A percentile compares a stretch with the other conserved stretches of the same genome.
These are phyloP conservation scores for Agrocybe chaxingu DNA, from an alignment of 768 basidiomycete species.

Conservation along the genomic window DNA sequence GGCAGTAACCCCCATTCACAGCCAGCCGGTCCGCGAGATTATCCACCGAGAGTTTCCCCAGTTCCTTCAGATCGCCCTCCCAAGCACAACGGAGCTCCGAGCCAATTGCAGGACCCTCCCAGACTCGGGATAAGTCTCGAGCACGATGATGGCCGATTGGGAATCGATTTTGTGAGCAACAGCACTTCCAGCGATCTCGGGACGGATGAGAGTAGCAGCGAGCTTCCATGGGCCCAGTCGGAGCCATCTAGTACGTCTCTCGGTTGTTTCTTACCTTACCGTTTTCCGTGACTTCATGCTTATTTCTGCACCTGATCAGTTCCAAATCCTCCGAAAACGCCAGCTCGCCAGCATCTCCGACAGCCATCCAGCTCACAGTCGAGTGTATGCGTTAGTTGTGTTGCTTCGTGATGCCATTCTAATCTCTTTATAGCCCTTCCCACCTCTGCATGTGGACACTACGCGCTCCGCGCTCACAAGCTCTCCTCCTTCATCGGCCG, in stretches of 20 bases:
- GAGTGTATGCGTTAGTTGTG: slow-evolving; percentile 19
- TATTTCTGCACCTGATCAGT: slow-evolving; percentile 6
- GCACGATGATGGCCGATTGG: slow-evolving; percentile 54
- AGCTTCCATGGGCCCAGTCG: slow-evolving; percentile 54
- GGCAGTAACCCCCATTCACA: slow-evolving; percentile 32
- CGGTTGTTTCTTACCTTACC: slow-evolving; percentile 17
- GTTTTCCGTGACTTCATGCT: slow-evolving; percentile 16
- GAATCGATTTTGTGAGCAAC: slow-evolving; percentile 46
- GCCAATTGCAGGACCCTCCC: slow-evolving; percentile 26
- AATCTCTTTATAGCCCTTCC: slow-evolving; percentile 23
- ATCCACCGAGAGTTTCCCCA: slow-evolving; percentile 25
- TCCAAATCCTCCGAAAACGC: slow-evolving; percentile 17
- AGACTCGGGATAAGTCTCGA: slow-evolving; percentile 43
- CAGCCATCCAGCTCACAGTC: slow-evolving; percentile 20
- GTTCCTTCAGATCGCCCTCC: slow-evolving; percentile 21
- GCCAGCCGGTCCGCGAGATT: slow-evolving; percentile 17
- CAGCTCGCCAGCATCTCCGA: slow-evolving; percentile 26
- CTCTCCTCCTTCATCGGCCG: slow-evolving; percentile 21
- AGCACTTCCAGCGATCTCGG: slow-evolving; percentile 36
- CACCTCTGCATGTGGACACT: slow-evolving; percentile 63
- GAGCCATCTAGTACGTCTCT: slow-evolving; percentile 41
- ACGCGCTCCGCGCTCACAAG: slow-evolving; percentile 38
- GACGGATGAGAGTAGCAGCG: slow-evolving; percentile 48
- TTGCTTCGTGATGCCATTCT: slow-evolving; percentile 4
- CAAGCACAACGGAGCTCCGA: slow-evolving; percentile 22